Conservation (phyloP, 768 basidiomycete genomes). For the Leccinum longicurvipes region DNA sequence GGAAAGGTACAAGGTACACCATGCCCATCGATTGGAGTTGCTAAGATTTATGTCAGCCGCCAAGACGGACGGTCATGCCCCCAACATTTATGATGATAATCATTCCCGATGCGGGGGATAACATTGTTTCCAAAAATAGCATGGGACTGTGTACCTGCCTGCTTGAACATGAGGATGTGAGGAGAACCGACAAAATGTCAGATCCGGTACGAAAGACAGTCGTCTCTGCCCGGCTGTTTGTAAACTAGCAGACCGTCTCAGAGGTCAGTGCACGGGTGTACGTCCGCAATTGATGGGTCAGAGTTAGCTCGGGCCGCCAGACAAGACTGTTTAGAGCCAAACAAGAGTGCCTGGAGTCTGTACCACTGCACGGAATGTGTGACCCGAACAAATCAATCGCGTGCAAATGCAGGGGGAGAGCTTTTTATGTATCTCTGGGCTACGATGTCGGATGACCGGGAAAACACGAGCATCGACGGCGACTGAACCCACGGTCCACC, state of each 20-base stretch:
- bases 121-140: neutral
- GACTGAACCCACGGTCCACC: neutral
- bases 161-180: neutral
- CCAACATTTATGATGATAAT: neutral
- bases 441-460: conserved; percentile 1
- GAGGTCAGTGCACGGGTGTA: neutral
- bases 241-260: neutral
- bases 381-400: neutral
- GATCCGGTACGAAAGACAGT: neutral
- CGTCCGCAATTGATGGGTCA: neutral
- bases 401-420: neutral
- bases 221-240: neutral
- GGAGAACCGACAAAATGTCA: neutral
- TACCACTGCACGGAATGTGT: neutral
- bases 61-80: neutral
- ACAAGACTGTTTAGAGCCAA: neutral
- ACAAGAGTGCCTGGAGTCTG: neutral
- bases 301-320: neutral
- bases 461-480: neutral
- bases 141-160: neutral
- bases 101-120: neutral
- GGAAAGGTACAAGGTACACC: neutral
- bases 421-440: neutral
- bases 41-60: neutral
- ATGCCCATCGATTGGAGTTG: neutral